These are phyloP conservation scores for Cryptococcus sp. DNA, from an alignment of 1,284 basidiomycete species.

Conservation along the genomic window DNA sequence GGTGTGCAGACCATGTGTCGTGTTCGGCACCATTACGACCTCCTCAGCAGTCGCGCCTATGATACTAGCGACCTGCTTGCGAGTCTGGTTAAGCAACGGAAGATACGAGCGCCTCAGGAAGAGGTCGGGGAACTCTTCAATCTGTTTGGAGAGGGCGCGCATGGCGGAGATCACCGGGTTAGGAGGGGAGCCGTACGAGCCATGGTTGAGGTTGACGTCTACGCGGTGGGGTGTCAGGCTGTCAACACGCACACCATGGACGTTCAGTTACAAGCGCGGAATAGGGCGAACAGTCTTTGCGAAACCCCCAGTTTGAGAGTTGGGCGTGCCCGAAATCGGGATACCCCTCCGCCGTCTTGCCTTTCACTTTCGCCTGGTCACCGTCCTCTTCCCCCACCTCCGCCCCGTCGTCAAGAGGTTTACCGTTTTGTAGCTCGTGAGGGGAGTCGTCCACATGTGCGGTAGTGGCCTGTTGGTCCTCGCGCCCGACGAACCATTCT, in stretches of 20 bases:
- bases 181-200: conserved; percentile 67
- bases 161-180: conserved; percentile 58
- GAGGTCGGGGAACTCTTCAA: conserved; percentile 63
- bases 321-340: conserved; percentile 59
- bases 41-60: conserved; percentile 62
- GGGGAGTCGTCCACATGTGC: not conserved
- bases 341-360: conserved; percentile 26
- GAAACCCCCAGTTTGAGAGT: conserved; percentile 60
- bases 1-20: conserved; percentile 65
- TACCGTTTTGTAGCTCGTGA: not conserved
- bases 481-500: conserved; percentile 26
- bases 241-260: not conserved
- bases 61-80: conserved; percentile 59
- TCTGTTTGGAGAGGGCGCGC: conserved; percentile 52
- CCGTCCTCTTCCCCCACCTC: conserved; percentile 7
- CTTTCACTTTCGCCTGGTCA: conserved; percentile 22
- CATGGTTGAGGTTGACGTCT: conserved; percentile 65
- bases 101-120: conserved; percentile 57
- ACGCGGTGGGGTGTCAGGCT: not conserved
- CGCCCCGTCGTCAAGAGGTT: not conserved
- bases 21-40: conserved; percentile 62
- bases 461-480: not conserved
- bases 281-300: conserved; percentile 50
- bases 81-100: conserved; percentile 52
- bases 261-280: not conserved